Evolutionary conservation across 768 basidiomycete species (phyloP), one percentile per base, ranked within the genome.

Genomic region (Tulasnella sp.): DNA sequence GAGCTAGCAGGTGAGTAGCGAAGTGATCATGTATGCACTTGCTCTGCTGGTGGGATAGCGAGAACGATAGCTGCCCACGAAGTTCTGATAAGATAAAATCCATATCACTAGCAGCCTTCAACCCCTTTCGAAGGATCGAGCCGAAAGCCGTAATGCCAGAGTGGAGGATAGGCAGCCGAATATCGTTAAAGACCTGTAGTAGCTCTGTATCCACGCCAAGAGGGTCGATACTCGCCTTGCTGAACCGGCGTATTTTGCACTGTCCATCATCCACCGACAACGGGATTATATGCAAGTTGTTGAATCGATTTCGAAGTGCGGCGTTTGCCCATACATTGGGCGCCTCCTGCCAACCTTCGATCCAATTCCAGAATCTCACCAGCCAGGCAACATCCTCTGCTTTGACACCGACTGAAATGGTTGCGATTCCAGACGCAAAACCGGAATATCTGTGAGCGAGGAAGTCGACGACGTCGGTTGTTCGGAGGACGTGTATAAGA

Each of bases 361-460:
- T 52, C 78, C 78, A 79, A 2, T 53, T 45, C 79, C 78, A 80
- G 61, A 78, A 79, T 1, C 55, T 51, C 0, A 69, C 65, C 15
- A 78, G 56, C 74, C 75, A 77, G 3, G 56, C 42, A 15, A 74
- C 60, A 10, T 19, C 38, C 10, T 63, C 49, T 3, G 27, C 54
- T 8, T 62, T 60, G 34, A 68, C 63, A 5, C 62, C 60, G 27
- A 59, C 58, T 9, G 38, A 32, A 29, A 32, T 17, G n/a, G 51
- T 38, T 10, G 38, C 30, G 3, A n/a, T 51, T n/a, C n/a, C n/a
- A 3, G 10, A 26, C 4, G 11, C 11, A 7, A 34, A 34, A 1
- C 30, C 34, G 4, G 51, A 38, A 19, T 32, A 29, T n/a, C 34
- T 9, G 9, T 10, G 9, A 13, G 27, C 51, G 9, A 52, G 17